phyloP scores from a whole-genome alignment of 371 early-diverging fungal species.

The Phascolomyces articulosus region DNA sequence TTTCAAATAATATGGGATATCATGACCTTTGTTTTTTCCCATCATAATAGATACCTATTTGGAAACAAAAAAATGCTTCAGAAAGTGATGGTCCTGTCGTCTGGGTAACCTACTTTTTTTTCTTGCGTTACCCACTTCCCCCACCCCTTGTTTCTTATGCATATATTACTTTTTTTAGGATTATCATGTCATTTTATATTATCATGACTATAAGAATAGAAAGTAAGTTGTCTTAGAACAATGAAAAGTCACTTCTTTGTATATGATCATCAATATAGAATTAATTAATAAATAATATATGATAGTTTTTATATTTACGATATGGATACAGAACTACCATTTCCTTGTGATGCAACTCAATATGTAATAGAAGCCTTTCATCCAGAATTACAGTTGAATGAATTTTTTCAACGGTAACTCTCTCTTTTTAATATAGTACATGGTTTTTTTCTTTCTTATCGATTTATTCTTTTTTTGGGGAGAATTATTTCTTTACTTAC shows the following conservation, averaged over 20 bases:
- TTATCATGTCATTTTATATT: constrained; percentile 44
- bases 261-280: too few species aligned
- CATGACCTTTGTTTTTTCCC: too few species aligned
- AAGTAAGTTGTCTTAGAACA: too few species aligned
- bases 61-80: constrained; percentile 10
- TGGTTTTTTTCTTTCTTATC: neutral
- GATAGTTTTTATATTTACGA: constrained; percentile 30
- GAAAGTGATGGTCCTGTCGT: constrained; percentile 20
- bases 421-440: neutral
- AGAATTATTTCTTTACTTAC: too few species aligned
- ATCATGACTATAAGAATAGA: neutral
- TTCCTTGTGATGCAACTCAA: constrained; percentile 29
- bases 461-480: neutral
- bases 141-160: too few species aligned
- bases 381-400: constrained; percentile 24
- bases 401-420: constrained; percentile 28
- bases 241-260: too few species aligned
- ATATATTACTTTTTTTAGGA: too few species aligned
- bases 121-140: too few species aligned
- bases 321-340: constrained; percentile 38
- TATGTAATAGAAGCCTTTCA: constrained; percentile 33
- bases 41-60: constrained; percentile 19
- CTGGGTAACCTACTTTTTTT: constrained; percentile 31
- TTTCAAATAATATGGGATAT: too few species aligned
- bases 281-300: neutral